Evolutionary conservation across 257 asterid genomes (phyloP).

Genomic region (Plantago elongata): DNA sequence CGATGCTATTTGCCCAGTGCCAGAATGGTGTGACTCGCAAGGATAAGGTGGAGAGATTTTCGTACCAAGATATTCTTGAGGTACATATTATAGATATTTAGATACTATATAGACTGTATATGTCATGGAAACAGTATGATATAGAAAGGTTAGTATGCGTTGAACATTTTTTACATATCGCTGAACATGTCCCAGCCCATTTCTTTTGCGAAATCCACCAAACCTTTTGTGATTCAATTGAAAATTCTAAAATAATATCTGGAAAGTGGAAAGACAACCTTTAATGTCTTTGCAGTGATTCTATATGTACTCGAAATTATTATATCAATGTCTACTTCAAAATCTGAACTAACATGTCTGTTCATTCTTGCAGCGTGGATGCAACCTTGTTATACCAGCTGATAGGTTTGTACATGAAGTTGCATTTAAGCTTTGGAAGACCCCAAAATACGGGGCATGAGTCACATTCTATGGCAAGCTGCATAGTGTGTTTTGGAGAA

Average conservation of each 20-base stretch:
- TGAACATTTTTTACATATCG: no score
- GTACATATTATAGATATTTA: constrained; percentile 24
- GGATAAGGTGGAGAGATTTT: constrained; percentile 60
- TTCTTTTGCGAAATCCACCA: no score
- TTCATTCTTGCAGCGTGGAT: constrained; percentile 50
- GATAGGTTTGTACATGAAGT: constrained; percentile 85
- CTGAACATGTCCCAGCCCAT: no score
- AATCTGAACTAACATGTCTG: constrained; percentile 6
- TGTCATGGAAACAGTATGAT: no score
- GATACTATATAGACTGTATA: no score
- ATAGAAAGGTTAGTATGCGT: no score
- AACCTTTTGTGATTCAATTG: no score
- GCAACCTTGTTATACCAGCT: constrained; percentile 72
- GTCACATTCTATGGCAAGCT: not conserved
- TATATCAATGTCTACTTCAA: not conserved
- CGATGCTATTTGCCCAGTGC: constrained; percentile 81
- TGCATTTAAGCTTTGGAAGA: constrained; percentile 94
- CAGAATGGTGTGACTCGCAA: constrained; percentile 86
- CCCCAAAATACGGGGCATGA: constrained; percentile 98
- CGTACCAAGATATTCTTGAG: constrained; percentile 57
- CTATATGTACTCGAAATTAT: not conserved
- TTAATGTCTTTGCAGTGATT: not conserved
- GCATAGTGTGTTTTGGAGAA: not conserved
- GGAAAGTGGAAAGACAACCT: no score
- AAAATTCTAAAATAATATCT: no score